Conservation (phyloP, 345 rosid genomes). For the Gossypium sturtianum region DNA sequence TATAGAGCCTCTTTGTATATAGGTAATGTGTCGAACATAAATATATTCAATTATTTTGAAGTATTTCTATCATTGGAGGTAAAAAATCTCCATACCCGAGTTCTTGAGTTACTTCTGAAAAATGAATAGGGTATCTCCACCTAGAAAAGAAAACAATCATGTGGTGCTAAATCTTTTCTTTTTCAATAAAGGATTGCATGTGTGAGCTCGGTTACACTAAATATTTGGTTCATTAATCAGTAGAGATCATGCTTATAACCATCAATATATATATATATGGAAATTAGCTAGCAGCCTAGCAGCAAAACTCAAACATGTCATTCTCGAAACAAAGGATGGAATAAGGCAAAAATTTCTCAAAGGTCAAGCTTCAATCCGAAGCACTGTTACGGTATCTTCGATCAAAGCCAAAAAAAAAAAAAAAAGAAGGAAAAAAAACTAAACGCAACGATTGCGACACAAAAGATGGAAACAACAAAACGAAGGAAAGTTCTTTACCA, state of each 20-base stretch:
- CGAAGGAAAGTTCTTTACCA: conserved; percentile 32
- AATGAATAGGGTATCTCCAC: too few species aligned
- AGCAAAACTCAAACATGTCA: not conserved
- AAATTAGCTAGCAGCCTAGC: not conserved
- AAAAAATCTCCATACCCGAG: too few species aligned
- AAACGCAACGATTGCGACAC: conserved; percentile 25
- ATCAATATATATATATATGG: not conserved
- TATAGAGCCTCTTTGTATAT: too few species aligned
- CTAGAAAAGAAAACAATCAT: too few species aligned
- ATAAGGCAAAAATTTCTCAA: conserved; percentile 3
- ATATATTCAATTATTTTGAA: too few species aligned
- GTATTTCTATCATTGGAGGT: too few species aligned
- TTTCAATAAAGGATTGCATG: too few species aligned
- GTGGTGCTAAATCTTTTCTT: too few species aligned
- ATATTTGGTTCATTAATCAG: not conserved
- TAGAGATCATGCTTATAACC: not conserved
- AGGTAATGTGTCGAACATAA: too few species aligned
- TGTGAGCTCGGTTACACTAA: not conserved
- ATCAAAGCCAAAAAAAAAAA: conserved; percentile 12
- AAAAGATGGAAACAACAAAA: conserved; percentile 33
- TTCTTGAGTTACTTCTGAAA: too few species aligned
- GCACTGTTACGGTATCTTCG: conserved; percentile 33
- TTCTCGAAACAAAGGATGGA: not conserved
- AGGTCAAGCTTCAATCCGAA: conserved; percentile 25
- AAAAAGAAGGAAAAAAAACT: not conserved